Base-by-base conservation (phyloP, 768 basidiomycete species). In the Tulasnella sp. region DNA sequence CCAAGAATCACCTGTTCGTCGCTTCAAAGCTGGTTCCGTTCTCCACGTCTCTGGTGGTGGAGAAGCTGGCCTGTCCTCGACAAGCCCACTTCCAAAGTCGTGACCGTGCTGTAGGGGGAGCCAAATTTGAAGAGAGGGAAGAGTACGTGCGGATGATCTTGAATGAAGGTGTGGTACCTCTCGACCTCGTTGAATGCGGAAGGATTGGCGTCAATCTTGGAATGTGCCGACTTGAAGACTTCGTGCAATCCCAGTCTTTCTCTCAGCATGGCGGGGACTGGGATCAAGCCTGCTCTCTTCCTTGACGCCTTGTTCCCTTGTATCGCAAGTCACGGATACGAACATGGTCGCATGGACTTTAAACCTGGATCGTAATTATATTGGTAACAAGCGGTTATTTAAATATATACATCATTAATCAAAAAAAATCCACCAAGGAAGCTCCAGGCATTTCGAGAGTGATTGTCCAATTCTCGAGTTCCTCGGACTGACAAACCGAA, bases 1-100 rank as follows among this genome's bases (percentile, higher is more conserved):
- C 81, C 1, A 40, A 44, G 18, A 48, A 75, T 11, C 46, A 72
- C 34, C 31, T 75, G 20, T 81, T 54, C 18, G 80, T 80, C 31
- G 6, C 44, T 20, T 72, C 80, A n/a, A 69, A 77, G 41, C 22
- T 81, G n/a, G 81, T 73, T 2, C 81, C 81, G 42, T 82, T 82
- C 34, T 75, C 81, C 1, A 76, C 50, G 37, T 40, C 46, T 18
- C 50, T 82, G 9, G 81, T 81, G 1, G 81, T 82, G 58, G 81
- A 82, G 80, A 81, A 81, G 48, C 34, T 82, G 28, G 64, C 48
- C 20, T 82, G 81, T 64, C 28, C 20, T 20, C 37, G 46, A 3
- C 72, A n/a, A 8, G 41, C 18, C 2, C 9, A 24, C 16, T 9
- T 42, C 50, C 31, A 41, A n/a, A n/a, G 72, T 5, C 28, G 8